These are phyloP conservation scores for Xylaria digitata DNA, from an alignment of 2,329 filamentous ascomycete species.

Conservation along the genomic window DNA sequence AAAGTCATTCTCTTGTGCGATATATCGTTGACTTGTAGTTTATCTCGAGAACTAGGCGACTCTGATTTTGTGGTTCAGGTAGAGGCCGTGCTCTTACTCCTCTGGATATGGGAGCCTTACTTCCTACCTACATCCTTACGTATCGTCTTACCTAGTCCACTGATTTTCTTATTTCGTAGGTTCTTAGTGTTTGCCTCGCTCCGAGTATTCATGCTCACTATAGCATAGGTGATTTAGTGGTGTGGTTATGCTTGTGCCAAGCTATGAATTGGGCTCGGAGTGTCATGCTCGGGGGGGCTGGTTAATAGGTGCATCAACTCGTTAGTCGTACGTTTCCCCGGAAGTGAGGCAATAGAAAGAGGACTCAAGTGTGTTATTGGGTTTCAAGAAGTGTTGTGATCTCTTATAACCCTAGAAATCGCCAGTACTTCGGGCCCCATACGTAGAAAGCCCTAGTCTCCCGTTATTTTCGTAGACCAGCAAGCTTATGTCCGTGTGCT, in stretches of 20 bases:
- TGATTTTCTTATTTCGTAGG: not conserved
- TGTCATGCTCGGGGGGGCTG: too few relatives aligned
- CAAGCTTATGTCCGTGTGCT: not conserved
- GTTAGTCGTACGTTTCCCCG: too few relatives aligned
- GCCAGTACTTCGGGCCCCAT: not conserved
- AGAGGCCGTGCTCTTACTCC: not conserved
- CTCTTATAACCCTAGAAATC: not conserved
- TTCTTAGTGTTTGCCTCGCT: too few relatives aligned
- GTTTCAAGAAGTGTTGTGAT: not conserved
- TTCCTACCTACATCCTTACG: not conserved
- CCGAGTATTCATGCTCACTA: too few relatives aligned
- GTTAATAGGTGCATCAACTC: too few relatives aligned
- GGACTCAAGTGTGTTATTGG: too few relatives aligned
- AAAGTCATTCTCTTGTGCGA: not conserved
- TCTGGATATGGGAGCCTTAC: too few relatives aligned
- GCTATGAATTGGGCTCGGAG: too few relatives aligned
- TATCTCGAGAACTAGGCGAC: not conserved
- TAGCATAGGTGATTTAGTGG: too few relatives aligned
- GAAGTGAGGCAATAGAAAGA: too few relatives aligned
- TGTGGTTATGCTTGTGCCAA: too few relatives aligned
- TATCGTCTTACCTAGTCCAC: not conserved
- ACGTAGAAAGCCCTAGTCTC: not conserved
- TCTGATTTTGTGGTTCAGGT: not conserved
- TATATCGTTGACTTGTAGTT: not conserved
- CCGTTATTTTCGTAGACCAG: not conserved